phyloP scores from a whole-genome alignment of 306 rosid species.

The Lablab purpureus region DNA sequence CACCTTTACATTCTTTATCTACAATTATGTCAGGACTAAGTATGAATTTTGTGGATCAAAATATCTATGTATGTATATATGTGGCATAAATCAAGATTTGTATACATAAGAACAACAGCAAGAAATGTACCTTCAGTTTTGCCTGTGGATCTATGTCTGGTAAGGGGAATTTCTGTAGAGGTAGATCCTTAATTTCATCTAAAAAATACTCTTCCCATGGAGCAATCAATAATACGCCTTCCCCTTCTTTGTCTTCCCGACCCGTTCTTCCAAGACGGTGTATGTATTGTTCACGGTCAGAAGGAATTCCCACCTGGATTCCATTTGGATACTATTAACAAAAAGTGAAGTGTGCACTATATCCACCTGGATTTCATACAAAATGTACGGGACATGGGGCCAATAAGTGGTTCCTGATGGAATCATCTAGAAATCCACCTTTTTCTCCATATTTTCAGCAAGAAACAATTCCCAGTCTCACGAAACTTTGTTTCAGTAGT shows the following conservation, averaged over 20 bases:
- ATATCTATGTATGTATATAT: neutral
- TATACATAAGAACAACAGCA: conserved; percentile 20
- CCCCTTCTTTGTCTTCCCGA: conserved; percentile 88
- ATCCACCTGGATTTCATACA: conserved; percentile 54
- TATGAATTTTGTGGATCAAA: conserved; percentile 6
- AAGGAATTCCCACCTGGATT: conserved; percentile 83
- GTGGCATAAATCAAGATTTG: conserved; percentile 1
- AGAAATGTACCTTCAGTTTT: conserved; percentile 69
- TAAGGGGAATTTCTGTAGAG: conserved; percentile 67
- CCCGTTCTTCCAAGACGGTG: conserved; percentile 98
- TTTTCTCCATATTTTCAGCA: conserved; percentile 6
- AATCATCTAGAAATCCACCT: conserved; percentile 31
- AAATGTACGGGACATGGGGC: conserved; percentile 11
- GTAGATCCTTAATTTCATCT: conserved; percentile 79
- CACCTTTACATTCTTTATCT: too few species aligned
- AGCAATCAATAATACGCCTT: conserved; percentile 80
- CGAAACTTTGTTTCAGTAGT: conserved; percentile 10
- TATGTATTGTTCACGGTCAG: conserved; percentile 87
- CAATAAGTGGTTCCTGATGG: neutral
- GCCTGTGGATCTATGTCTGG: conserved; percentile 62
- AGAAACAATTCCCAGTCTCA: neutral
- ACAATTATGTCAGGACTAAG: too few species aligned
- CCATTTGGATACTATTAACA: conserved; percentile 13
- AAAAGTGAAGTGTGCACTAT: neutral
- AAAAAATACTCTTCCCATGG: conserved; percentile 96